Base-by-base conservation (phyloP, 78 protist genomes). In the Carpediemonas membranifera region DNA sequence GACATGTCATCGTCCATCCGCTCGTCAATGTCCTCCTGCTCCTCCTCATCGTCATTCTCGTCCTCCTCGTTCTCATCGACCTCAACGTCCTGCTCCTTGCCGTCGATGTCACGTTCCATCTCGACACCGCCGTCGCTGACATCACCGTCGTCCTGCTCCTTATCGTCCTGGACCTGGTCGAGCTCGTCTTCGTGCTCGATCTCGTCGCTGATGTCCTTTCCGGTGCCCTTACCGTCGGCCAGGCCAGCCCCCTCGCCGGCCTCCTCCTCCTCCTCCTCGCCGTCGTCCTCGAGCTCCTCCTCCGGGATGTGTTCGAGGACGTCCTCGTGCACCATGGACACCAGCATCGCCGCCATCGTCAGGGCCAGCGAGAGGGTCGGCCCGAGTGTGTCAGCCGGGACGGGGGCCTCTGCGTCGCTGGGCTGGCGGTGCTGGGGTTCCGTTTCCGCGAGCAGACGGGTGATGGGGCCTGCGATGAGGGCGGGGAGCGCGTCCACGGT, bases 101-200 rank as follows among this genome's bases (percentile, higher is more conserved):
- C 96, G 18, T 87, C 89, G 44, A 88, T 86, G 30, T 91, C 96
- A 21, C 66, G 55, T 27, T 68, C 59, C 83, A 84, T 73, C 44
- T 90, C 95, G 43, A 83, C 37, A 13, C 88, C 92, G 30, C 59
- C 50, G 3, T 69, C 76, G 16, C 68, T 34, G 7, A 7, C 71
- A n/a, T 76, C 67, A 1, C 13, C 65, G 7, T 72, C 54, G 7
- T 70, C 19, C 39, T 76, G 25, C 68, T 14, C 33, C 24, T n/a
- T 0, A 1, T 61, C 79, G 7, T 39, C 39, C 16, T 41, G 30
- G 31, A 74, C 81, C 13, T 78, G 82, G 21, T 15, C 54, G 18
- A 85, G 50, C 78, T 87, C 87, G 25, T 70, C 84, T 50, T 82
- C 89, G 34, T 79, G 31, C 47, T 82, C 76, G 18, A 87, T 69